Evolutionary conservation across 257 asterid species (phyloP).

Genomic region (Ophiorrhiza pumila): DNA sequence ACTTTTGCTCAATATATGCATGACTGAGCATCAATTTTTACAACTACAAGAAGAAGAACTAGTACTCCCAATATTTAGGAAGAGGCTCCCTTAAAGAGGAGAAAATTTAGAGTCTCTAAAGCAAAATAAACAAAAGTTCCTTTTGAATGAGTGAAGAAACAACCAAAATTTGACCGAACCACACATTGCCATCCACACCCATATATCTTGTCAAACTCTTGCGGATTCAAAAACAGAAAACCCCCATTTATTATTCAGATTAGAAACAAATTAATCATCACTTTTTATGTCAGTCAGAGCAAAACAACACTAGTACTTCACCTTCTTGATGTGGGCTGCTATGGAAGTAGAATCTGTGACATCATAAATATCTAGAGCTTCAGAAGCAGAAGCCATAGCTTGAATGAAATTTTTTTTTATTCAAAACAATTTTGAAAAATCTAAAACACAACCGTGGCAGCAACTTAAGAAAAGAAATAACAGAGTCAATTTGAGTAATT

Average conservation of each 20-base stretch:
- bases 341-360: constrained; percentile 52
- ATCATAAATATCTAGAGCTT: constrained; percentile 73
- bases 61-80: constrained; percentile 14
- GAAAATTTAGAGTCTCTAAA: constrained; percentile 72
- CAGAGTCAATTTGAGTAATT: too few species aligned
- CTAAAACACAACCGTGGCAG: too few species aligned
- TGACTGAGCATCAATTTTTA: neutral
- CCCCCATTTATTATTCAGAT: neutral
- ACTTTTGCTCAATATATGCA: neutral
- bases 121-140: constrained; percentile 84
- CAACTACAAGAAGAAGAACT: neutral
- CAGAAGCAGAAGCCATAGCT: constrained; percentile 76
- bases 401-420: too few species aligned
- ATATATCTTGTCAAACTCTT: constrained; percentile 75
- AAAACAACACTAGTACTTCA: neutral
- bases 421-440: too few species aligned
- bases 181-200: constrained; percentile 92
- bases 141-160: constrained; percentile 70
- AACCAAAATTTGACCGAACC: constrained; percentile 84
- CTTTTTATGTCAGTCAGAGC: neutral
- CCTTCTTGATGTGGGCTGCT: constrained; percentile 57
- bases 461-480: too few species aligned
- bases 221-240: constrained; percentile 19
- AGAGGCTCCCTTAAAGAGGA: constrained; percentile 72
- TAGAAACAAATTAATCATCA: too few species aligned